Evolutionary conservation across 2,329 filamentous ascomycete genomes (phyloP), one percentile per base, ranked within the genome.

Genomic region (Pseudopyrenochaeta lycopersici): DNA sequence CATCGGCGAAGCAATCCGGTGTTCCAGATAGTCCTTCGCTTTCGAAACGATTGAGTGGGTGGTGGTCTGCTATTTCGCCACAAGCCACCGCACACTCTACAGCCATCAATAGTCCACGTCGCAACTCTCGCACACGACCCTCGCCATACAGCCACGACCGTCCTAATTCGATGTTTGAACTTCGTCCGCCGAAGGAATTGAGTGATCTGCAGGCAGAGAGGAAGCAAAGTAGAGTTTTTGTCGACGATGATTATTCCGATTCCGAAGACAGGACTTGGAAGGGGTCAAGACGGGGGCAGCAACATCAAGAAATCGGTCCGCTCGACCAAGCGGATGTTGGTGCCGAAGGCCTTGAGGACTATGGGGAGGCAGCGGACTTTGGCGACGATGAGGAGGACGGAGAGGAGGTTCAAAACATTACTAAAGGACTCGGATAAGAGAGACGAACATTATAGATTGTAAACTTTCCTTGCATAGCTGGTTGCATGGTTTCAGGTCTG

Each of bases 211-310:
- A 60, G 7, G 39, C 38, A 9, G 62, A 48, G 31, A 54, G 45
- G 41, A 53, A 60, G 51, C 54, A 32, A 67, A 79, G 76, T 46
- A 67, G 76, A 14, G 80, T 82, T 0, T 81, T 83, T 58, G 77
- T 77, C 45, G 79, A 81, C 53, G 58, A 59, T 12, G 60, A 60
- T 11, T 60, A 58, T 7, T 62, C 62, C 3, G 60, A 60, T 29
- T 46, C 49, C 32, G 44, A 47, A 11, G 49, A 50, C n/a, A n/a
- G 39, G 11, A 0, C 21, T 14, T 2, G 27, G 14, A 18, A 35
- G 29, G 43, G 43, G 32, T 48, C 41, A 11, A 42, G 51, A 21
- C 49, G 56, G 2, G 36, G 46, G 14, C 46, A 46, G 27, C 57
- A 58, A 23, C 57, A 58, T 23, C 54, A 60, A 17, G 41, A 44